Base-by-base conservation (phyloP, 257 asterid genomes). In the Leptodermis oblonga region DNA sequence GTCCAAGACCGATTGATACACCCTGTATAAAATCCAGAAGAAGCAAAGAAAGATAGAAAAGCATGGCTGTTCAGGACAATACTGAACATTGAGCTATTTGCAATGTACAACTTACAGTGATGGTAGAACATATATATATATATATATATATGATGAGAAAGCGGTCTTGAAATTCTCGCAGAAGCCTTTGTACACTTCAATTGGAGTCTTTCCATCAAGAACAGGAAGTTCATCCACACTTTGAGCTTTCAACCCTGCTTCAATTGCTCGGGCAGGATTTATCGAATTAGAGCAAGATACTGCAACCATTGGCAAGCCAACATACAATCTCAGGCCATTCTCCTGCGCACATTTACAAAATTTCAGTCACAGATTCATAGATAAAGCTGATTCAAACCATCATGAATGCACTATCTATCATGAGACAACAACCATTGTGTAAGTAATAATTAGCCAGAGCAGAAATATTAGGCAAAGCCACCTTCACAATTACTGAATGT, bases 251-350 rank as follows among this genome's bases (percentile, higher is more conserved):
- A 92, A 83, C 55, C 98, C 98, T 20, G 84, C 90, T 13, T 82
- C 85, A 49, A 92, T 82, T 14, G 97, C 97, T 66, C 90, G 82
- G 12, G 80, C 76, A 23, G 90, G 97, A 81, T 77, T 92, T 49
- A 92, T 70, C 0, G 81, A 70, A 41, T 81, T 85, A 72, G 75
- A 58, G 75, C 20, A 72, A 54, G 96, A 89, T 65, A 92, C 86
- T 1, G 92, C 77, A 60, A 90, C 96, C 18, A 90, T 73, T 37
- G 98, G 98, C 80, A 92, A 69, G 34, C 98, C 97, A 7, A 92
- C 98, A 55, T 41, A 92, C 70, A 90, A 54, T 74, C 79, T 90
- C 49, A 82, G 69, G 11, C 75, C 77, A 18, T 79, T 81, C 49
- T 7, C 76, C 97, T 91, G 92, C 83, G 71, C 54, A 70, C 4